These are phyloP conservation scores for Brassica nigra DNA, from an alignment of 345 rosid genomes.

Conservation along the genomic window DNA sequence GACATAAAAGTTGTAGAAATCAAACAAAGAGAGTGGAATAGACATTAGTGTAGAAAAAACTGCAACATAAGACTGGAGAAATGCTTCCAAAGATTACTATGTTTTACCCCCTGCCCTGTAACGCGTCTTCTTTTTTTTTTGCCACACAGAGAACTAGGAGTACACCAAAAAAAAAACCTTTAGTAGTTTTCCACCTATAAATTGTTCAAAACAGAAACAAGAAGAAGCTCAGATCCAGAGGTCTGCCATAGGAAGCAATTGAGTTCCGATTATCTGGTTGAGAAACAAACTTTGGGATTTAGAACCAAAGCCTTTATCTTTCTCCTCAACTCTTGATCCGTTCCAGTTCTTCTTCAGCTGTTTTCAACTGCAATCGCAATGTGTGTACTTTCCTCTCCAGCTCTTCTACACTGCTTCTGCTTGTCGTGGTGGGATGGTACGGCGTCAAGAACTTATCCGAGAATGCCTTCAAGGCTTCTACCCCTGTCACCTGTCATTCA, in stretches of 20 bases:
- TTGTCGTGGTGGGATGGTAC: constrained; percentile 49
- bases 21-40: not conserved
- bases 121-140: not conserved
- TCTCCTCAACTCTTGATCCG: constrained; percentile 59
- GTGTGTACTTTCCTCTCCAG: constrained; percentile 57
- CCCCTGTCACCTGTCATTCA: constrained; percentile 80
- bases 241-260: constrained; percentile 23
- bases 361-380: constrained; percentile 55
- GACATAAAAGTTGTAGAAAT: not conserved
- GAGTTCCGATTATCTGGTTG: constrained; percentile 14
- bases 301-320: constrained; percentile 36
- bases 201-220: constrained; percentile 28
- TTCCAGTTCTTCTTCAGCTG: constrained; percentile 78
- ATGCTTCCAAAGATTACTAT: not conserved
- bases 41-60: not conserved
- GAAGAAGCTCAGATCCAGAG: constrained; percentile 17
- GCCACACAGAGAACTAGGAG: constrained; percentile 6
- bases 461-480: constrained; percentile 80
- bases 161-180: not conserved
- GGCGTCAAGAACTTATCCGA: constrained; percentile 65
- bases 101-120: constrained; percentile 17
- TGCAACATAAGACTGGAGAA: not conserved
- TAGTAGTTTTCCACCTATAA: constrained; percentile 24
- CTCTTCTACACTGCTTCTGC: constrained; percentile 53
- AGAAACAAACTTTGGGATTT: constrained; percentile 21